Evolutionary conservation across 1,139 yeast genomes (phyloP).

Genomic region (Eremothecium cymbalariae): DNA sequence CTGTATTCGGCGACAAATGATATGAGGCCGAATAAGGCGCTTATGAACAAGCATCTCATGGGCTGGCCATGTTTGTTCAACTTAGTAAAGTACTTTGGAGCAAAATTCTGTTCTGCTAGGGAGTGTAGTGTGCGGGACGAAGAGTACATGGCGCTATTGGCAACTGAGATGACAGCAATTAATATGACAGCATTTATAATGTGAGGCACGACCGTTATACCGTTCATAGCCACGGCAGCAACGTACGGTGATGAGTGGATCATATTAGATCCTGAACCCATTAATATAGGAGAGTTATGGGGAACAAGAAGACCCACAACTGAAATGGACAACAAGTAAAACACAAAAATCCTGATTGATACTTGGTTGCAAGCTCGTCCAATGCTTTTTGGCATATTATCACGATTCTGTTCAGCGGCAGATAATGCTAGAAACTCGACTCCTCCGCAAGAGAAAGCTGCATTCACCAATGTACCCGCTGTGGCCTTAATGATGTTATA

Average conservation of each 20-base stretch:
- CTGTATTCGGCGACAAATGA: conserved; percentile 65
- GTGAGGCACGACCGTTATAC: conserved; percentile 52
- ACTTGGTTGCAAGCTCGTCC: conserved; percentile 52
- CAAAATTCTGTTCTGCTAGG: conserved; percentile 67
- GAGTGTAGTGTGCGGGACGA: conserved; percentile 78
- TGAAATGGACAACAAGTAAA: conserved; percentile 49
- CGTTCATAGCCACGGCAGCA: conserved; percentile 48
- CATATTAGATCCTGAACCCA: conserved; percentile 41
- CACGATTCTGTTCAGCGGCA: conserved; percentile 71
- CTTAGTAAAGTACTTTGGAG: conserved; percentile 53
- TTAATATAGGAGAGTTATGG: conserved; percentile 40
- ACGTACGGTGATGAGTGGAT: conserved; percentile 63
- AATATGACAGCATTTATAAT: conserved; percentile 61
- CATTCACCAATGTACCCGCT: conserved; percentile 66
- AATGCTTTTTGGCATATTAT: conserved; percentile 53
- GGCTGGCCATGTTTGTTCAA: conserved; percentile 73
- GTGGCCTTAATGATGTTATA: conserved; percentile 61
- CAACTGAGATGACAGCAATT: conserved; percentile 56
- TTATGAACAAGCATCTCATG: conserved; percentile 51
- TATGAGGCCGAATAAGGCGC: conserved; percentile 53
- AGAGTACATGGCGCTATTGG: conserved; percentile 63
- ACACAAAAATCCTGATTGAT: conserved; percentile 55
- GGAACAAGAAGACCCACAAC: conserved; percentile 59
- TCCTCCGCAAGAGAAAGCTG: conserved; percentile 76
- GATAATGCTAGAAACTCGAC: conserved; percentile 73